Evolutionary conservation across 176 grass and related monocot genomes (phyloP).

Genomic region (barley (Hordeum vulgare)): DNA sequence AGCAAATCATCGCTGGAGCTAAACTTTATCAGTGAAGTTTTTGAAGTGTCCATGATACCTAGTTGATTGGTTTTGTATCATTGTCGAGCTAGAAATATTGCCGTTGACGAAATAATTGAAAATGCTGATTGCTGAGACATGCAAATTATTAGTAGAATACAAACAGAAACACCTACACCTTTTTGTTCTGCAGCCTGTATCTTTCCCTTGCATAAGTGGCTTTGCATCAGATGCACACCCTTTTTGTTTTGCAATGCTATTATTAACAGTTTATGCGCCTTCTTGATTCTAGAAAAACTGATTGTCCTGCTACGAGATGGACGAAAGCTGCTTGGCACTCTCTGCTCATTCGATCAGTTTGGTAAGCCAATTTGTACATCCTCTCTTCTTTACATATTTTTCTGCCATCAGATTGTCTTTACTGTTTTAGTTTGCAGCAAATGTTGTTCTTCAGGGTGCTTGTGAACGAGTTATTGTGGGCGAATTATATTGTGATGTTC

Average conservation of each 20-base stretch:
- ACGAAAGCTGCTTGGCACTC: constrained; percentile 85
- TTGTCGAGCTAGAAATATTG: not conserved
- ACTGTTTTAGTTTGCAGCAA: constrained; percentile 49
- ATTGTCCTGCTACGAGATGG: constrained; percentile 95
- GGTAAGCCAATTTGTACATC: constrained; percentile 34
- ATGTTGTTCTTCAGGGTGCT: constrained; percentile 94
- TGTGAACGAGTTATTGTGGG: constrained; percentile 97
- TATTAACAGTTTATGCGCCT: not conserved
- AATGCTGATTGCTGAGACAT: not conserved
- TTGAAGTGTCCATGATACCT: not conserved
- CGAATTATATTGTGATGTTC: constrained; percentile 85
- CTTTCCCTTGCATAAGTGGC: not conserved
- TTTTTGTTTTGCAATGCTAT: not conserved
- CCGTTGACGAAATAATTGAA: not conserved
- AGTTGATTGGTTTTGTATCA: not conserved
- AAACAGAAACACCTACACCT: not conserved
- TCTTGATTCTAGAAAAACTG: constrained; percentile 66
- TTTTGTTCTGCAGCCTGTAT: not conserved
- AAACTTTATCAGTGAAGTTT: not conserved
- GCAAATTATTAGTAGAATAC: not conserved
- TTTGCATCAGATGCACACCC: not conserved
- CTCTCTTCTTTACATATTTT: not conserved
- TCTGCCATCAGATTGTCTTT: not conserved
- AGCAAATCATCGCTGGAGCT: not conserved
- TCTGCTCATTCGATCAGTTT: constrained; percentile 98